Conservation (phyloP, 257 asterid species). For the Hygrophila difformis region DNA sequence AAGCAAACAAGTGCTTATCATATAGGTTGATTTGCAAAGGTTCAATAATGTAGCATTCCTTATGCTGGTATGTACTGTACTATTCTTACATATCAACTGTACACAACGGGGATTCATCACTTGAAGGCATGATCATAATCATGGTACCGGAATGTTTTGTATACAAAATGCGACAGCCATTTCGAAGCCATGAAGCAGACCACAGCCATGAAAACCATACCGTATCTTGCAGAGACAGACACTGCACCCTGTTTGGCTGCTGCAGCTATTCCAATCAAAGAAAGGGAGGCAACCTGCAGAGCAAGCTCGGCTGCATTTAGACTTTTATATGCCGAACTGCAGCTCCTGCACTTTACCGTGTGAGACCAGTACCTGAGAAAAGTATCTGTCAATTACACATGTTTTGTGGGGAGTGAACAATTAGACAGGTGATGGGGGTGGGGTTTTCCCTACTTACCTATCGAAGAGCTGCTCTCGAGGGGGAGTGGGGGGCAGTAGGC, state of each 20-base stretch:
- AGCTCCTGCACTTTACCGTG: slow-evolving; percentile 61
- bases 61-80: too few species aligned
- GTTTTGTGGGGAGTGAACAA: too few species aligned
- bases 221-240: slow-evolving; percentile 36
- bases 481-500: slow-evolving; percentile 63
- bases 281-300: slow-evolving; percentile 47
- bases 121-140: slow-evolving; percentile 83
- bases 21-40: too few species aligned
- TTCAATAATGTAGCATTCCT: too few species aligned
- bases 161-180: slow-evolving; percentile 67
- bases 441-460: slow-evolving; percentile 29
- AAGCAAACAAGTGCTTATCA: too few species aligned
- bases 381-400: background rate
- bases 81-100: too few species aligned
- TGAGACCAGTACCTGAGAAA: slow-evolving; percentile 75
- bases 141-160: slow-evolving; percentile 75
- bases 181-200: slow-evolving; percentile 65
- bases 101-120: too few species aligned
- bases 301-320: slow-evolving; percentile 40
- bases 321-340: slow-evolving; percentile 51
- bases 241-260: slow-evolving; percentile 48
- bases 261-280: slow-evolving; percentile 47
- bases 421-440: background rate
- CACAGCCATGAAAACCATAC: slow-evolving; percentile 39
- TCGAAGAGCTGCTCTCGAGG: slow-evolving; percentile 66